Percentiles rank a stretch among this genome's conserved stretches.
phyloP scores from a whole-genome alignment of 495 filamentous ascomycete genomes.

The Staphylotrichum longicolle region DNA sequence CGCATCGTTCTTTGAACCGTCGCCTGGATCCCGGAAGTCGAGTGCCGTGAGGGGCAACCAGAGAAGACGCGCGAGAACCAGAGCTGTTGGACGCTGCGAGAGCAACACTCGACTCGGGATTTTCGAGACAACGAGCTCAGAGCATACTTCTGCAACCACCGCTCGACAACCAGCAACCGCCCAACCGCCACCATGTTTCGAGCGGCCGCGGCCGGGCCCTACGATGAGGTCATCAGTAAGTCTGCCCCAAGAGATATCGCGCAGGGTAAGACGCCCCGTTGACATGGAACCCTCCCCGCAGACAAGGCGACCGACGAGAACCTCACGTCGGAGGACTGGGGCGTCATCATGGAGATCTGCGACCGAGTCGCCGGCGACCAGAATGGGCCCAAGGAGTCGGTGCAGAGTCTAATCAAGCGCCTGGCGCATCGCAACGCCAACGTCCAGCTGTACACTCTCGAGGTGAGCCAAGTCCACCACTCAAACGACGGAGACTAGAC shows the following conservation, averaged over 20 bases:
- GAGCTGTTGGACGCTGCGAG: neutral
- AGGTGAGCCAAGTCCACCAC: conserved; percentile 53
- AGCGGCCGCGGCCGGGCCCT: conserved; percentile 49
- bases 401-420: conserved; percentile 91
- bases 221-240: conserved; percentile 54
- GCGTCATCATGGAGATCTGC: conserved; percentile 97
- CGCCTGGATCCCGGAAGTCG: neutral
- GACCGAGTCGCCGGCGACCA: conserved; percentile 69
- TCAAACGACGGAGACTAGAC: neutral
- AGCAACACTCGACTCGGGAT: neutral
- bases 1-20: neutral
- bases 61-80: neutral
- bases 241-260: conserved; percentile 3
- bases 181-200: conserved; percentile 46
- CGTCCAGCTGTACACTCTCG: conserved; percentile 97
- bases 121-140: neutral
- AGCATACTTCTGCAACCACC: neutral
- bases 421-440: conserved; percentile 97
- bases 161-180: neutral
- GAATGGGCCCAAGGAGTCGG: conserved; percentile 80
- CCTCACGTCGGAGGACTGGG: conserved; percentile 97
- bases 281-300: conserved; percentile 36
- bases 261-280: conserved; percentile 4
- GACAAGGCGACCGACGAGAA: conserved; percentile 99
- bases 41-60: conserved; percentile 3